Evolutionary conservation across 352 stramenopile genomes (phyloP).

Genomic region (Phytophthora europaea): DNA sequence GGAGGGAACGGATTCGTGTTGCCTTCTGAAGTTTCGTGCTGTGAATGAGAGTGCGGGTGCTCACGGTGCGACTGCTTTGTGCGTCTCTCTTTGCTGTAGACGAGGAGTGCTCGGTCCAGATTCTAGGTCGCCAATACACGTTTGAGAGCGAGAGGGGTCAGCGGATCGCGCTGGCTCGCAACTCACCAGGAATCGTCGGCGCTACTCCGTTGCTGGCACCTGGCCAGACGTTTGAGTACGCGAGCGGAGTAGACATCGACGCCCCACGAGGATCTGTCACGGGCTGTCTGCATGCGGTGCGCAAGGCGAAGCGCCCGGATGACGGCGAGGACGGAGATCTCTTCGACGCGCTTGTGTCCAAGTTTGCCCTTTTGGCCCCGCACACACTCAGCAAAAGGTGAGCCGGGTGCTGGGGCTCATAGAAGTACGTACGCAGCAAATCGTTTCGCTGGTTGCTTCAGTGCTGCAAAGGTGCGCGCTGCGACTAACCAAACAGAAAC

Average conservation of each 20-base stretch:
- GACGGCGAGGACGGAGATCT: slow-evolving; percentile 39
- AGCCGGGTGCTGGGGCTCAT: slow-evolving; percentile 12
- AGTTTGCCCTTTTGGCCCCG: slow-evolving; percentile 63
- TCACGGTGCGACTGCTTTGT: slow-evolving; percentile 12
- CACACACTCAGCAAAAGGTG: slow-evolving; percentile 18
- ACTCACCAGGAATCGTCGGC: slow-evolving; percentile 79
- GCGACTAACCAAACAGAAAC: slow-evolving; percentile 14
- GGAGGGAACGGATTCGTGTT: background rate
- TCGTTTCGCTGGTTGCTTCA: slow-evolving; percentile 31
- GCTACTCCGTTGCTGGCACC: slow-evolving; percentile 69
- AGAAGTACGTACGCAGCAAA: slow-evolving; percentile 16
- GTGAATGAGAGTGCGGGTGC: background rate
- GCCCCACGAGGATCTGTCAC: slow-evolving; percentile 64
- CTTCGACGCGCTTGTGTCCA: slow-evolving; percentile 80
- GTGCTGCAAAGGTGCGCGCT: slow-evolving; percentile 23
- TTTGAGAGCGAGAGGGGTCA: slow-evolving; percentile 80
- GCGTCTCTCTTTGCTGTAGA: slow-evolving; percentile 39
- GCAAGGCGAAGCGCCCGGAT: slow-evolving; percentile 37
- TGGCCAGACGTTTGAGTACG: slow-evolving; percentile 85
- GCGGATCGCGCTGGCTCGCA: slow-evolving; percentile 61
- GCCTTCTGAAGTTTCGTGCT: too few species aligned
- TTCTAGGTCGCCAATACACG: slow-evolving; percentile 80
- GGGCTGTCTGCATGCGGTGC: slow-evolving; percentile 74
- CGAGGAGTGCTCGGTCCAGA: slow-evolving; percentile 60
- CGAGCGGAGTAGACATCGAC: slow-evolving; percentile 82